Conservation (phyloP, 192 early-diverging fungal genomes). For the Linnemannia elongata region DNA sequence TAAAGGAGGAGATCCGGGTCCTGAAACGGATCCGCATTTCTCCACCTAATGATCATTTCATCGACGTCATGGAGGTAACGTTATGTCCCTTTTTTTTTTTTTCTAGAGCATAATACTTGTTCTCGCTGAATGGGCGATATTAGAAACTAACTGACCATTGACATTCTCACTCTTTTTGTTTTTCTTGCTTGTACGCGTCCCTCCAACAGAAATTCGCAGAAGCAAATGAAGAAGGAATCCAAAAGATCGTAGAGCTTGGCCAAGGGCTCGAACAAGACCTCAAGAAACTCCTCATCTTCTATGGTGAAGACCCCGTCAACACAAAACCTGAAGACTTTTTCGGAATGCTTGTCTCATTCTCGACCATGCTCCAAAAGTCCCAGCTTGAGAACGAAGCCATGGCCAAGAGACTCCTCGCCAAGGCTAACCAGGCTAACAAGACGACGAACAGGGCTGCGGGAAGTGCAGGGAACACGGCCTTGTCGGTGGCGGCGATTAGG, state of each 20-base stretch:
- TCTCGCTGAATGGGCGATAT: too few relatives aligned
- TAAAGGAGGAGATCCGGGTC: slow-evolving; percentile 62
- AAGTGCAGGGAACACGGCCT: slow-evolving; percentile 2
- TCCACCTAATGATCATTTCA: slow-evolving; percentile 63
- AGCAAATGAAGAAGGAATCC: slow-evolving; percentile 59
- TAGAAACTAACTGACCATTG: too few relatives aligned
- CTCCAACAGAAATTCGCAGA: slow-evolving; percentile 60
- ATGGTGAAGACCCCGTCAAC: slow-evolving; percentile 64
- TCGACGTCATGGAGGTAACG: slow-evolving; percentile 66
- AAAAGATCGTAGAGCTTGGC: slow-evolving; percentile 53
- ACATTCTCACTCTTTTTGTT: too few relatives aligned
- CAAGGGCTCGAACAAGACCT: slow-evolving; percentile 62
- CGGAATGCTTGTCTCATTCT: slow-evolving; percentile 63
- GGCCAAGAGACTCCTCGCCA: slow-evolving; percentile 32
- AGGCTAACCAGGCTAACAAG: slow-evolving; percentile 25
- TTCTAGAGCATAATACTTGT: too few relatives aligned
- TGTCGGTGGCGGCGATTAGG: slow-evolving; percentile 39
- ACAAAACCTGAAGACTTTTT: slow-evolving; percentile 72
- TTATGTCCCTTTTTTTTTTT: neutral
- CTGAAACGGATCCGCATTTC: slow-evolving; percentile 43
- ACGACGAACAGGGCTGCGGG: slow-evolving; percentile 16
- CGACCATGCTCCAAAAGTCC: slow-evolving; percentile 58
- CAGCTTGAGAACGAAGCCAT: slow-evolving; percentile 56
- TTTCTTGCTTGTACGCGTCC: too few relatives aligned
- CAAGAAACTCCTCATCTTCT: slow-evolving; percentile 61